A percentile compares a stretch with the other conserved stretches of the same genome.
phyloP scores from a whole-genome alignment of 768 basidiomycete genomes.

The Boletus rubropictus region DNA sequence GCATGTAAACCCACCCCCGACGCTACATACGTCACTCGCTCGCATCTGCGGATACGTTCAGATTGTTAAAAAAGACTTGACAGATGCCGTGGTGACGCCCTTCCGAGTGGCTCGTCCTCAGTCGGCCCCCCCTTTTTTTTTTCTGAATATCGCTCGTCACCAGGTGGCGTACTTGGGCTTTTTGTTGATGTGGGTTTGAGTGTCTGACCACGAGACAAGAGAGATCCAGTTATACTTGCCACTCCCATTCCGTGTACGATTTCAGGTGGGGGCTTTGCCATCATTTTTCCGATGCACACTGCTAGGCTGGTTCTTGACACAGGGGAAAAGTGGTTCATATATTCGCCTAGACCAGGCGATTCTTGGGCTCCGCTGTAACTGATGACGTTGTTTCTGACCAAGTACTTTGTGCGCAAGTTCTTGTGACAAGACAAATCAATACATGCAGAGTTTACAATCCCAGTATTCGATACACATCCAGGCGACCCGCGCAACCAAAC shows the following conservation, averaged over 20 bases:
- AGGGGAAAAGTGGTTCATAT: no score
- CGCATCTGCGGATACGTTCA: neutral
- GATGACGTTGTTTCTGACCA: no score
- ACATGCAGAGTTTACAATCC: neutral
- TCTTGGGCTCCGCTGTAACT: neutral
- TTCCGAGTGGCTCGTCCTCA: no score
- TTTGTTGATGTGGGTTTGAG: neutral
- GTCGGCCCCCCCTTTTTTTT: no score
- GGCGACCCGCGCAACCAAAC: neutral
- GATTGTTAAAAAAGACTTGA: no score
- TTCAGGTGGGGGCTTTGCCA: no score
- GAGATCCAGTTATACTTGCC: conserved; percentile 31
- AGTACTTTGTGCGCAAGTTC: no score
- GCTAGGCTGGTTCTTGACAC: conserved; percentile 27
- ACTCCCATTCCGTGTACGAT: conserved; percentile 2
- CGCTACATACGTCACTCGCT: neutral
- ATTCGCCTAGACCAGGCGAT: neutral
- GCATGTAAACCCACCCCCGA: neutral
- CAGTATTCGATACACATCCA: neutral
- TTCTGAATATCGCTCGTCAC: no score
- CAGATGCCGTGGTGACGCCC: no score
- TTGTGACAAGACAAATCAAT: neutral
- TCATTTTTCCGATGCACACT: conserved; percentile 19
- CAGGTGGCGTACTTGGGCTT: no score
- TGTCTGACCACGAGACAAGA: neutral